phyloP scores from a whole-genome alignment of 768 basidiomycete species.

The Tylopilus balloui region DNA sequence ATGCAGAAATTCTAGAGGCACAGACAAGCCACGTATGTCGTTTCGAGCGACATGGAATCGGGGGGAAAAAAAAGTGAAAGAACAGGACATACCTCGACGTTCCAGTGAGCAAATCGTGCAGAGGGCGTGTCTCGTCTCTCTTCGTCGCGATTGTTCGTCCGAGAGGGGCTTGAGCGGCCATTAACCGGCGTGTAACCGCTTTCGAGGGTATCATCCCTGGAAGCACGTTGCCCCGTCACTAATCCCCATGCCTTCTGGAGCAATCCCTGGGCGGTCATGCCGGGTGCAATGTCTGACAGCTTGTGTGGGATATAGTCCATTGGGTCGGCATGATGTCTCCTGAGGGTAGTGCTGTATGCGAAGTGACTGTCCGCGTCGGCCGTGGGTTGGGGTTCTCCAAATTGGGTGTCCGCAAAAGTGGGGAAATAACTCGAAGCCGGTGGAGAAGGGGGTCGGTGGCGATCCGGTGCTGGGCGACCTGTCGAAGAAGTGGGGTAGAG shows the following conservation, averaged over 20 bases:
- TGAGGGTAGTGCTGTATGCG: slow-evolving; percentile 76
- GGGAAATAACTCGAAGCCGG: slow-evolving; percentile 83
- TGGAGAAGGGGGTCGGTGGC: slow-evolving; percentile 46
- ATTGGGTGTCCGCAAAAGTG: slow-evolving; percentile 45
- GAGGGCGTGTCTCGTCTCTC: slow-evolving; percentile 51
- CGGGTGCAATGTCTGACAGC: slow-evolving; percentile 27
- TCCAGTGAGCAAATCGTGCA: slow-evolving; percentile 61
- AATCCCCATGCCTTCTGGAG: slow-evolving; percentile 43
- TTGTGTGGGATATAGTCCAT: slow-evolving; percentile 37
- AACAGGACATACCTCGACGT: slow-evolving; percentile 50
- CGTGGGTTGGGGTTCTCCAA: slow-evolving; percentile 49
- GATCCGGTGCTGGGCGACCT: slow-evolving; percentile 15
- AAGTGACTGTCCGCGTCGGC: slow-evolving; percentile 71
- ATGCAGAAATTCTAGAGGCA: neutral
- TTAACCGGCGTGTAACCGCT: slow-evolving; percentile 36
- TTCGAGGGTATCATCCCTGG: slow-evolving; percentile 31
- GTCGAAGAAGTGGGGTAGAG: slow-evolving; percentile 12
- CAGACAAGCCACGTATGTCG: neutral
- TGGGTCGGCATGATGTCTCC: slow-evolving; percentile 56
- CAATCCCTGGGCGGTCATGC: slow-evolving; percentile 44
- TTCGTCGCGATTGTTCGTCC: slow-evolving; percentile 33
- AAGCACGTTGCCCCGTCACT: slow-evolving; percentile 27
- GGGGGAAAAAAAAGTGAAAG: neutral
- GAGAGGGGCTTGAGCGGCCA: slow-evolving; percentile 9
- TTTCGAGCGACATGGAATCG: too few species aligned